Base-by-base conservation (phyloP, 441 rosid genomes). In the Erysimum pusillum region DNA sequence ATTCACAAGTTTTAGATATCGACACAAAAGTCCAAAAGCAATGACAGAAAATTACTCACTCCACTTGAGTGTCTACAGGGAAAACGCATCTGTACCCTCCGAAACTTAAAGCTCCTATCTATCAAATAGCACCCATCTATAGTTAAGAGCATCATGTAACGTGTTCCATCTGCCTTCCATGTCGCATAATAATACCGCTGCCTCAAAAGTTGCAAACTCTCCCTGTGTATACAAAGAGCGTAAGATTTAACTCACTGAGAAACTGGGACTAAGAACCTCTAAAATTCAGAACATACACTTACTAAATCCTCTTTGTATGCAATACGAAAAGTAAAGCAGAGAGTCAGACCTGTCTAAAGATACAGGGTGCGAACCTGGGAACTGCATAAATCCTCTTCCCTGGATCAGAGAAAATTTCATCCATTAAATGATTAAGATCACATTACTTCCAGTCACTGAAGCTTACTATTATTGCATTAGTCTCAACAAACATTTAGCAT, bases 151-250 rank as follows among this genome's bases (percentile, higher is more conserved):
- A 96, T 90, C 98, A 96, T 88, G 77, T 96, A 96, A 63, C 99
- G 87, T 22, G 97, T 96, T 75, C 98, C 99, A 84, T 96, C 99
- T 36, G 99, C 99, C 77, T 96, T 96, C 99, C 99, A 96, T 25
- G 99, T 93, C 63, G 94, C 99, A 81, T 90, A 93, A 78, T 96
- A 96, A 66, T 96, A 96, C 4, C 97, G 90, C 78, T 90, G 99
- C 81, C 98, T 91, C 79, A 96, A 78, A 59, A 92, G 85, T 80
- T 93, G 98, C 49, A 96, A 82, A 78, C 95, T 94, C 7, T 93
- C 97, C 79, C 99, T 96, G 91, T 56, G 49, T 41, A 31, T 79
- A 85, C 67, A 42, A 45, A 44, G 69, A 49, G 36, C 36, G 35
- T 64, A 57, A 74, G 41, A 53, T 13, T 69, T 71, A 57, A 75